A percentile compares a stretch with the other conserved stretches of the same genome.
Evolutionary conservation across 768 basidiomycete genomes (phyloP).

Genomic region (Cystofilobasidium ferigula): DNA sequence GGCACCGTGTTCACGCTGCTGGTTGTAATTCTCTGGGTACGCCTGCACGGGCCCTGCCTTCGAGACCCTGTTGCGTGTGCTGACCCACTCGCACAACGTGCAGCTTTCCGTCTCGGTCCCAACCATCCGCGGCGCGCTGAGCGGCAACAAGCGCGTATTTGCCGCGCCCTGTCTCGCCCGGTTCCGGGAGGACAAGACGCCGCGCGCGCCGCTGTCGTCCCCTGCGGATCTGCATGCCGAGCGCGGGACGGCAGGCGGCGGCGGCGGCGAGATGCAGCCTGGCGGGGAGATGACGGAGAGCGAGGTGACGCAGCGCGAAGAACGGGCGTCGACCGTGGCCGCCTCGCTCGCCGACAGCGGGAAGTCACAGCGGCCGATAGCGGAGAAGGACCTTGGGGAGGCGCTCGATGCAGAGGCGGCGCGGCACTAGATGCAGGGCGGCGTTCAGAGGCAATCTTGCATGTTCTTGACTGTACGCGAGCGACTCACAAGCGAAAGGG

Average conservation of each 20-base stretch:
- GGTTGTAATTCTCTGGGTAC: constrained; percentile 18
- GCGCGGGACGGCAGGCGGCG: not conserved
- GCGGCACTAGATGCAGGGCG: too few species aligned
- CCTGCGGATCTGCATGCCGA: not conserved
- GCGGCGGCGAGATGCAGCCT: not conserved
- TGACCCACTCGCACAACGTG: not conserved
- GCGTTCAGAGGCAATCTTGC: too few species aligned
- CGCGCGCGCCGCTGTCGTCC: not conserved
- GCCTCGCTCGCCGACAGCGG: too few species aligned
- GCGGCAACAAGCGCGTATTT: constrained; percentile 20
- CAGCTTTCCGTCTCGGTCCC: constrained; percentile 23
- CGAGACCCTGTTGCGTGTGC: not conserved
- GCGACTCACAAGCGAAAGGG: too few species aligned
- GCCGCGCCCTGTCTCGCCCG: constrained; percentile 26
- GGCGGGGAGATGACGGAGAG: not conserved
- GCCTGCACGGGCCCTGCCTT: not conserved
- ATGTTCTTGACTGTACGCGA: too few species aligned
- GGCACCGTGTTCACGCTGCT: constrained; percentile 23
- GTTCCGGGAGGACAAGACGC: not conserved
- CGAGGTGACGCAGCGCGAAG: not conserved
- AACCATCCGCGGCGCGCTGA: constrained; percentile 18
- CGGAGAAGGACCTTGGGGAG: not conserved
- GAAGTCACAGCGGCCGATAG: not conserved
- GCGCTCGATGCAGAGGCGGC: not conserved
- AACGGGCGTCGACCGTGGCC: not conserved